A percentile compares a stretch with the other conserved stretches of the same genome.
Conservation (phyloP, 495 filamentous ascomycete species). For the Xylaria telfairii region DNA sequence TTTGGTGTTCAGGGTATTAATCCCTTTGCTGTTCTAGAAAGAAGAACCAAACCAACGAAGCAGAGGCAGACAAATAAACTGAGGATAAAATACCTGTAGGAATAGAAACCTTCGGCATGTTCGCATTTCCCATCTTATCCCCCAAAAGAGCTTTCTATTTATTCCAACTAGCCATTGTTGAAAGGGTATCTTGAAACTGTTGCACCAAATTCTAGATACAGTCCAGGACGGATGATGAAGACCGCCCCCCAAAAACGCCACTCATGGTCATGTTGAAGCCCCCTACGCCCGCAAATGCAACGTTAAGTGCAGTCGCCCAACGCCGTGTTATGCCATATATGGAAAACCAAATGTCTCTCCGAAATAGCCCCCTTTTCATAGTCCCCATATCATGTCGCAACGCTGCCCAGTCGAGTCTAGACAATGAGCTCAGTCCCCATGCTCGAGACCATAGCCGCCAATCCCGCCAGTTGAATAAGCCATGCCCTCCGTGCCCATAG, state of each 20-base stretch:
- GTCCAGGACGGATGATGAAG: constrained; percentile 18
- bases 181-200: constrained; percentile 40
- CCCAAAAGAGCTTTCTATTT: constrained; percentile 21
- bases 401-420: neutral
- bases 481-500: constrained; percentile 66
- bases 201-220: constrained; percentile 14
- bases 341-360: neutral
- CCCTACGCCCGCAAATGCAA: constrained; percentile 37
- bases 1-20: neutral
- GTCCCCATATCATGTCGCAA: neutral
- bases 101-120: neutral
- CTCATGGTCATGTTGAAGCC: constrained; percentile 31
- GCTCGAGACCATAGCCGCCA: constrained; percentile 85
- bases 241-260: constrained; percentile 25
- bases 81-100: neutral
- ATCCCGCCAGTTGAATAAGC: constrained; percentile 73
- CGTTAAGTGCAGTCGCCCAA: constrained; percentile 39
- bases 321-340: constrained; percentile 14
- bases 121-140: constrained; percentile 1
- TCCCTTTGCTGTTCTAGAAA: too few species aligned
- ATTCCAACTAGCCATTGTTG: constrained; percentile 35
- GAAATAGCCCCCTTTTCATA: neutral
- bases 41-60: neutral
- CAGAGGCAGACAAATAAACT: neutral
- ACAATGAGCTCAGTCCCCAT: constrained; percentile 44